phyloP scores from a whole-genome alignment of 176 grass and related monocot species.

The Coix lacrymajobi region DNA sequence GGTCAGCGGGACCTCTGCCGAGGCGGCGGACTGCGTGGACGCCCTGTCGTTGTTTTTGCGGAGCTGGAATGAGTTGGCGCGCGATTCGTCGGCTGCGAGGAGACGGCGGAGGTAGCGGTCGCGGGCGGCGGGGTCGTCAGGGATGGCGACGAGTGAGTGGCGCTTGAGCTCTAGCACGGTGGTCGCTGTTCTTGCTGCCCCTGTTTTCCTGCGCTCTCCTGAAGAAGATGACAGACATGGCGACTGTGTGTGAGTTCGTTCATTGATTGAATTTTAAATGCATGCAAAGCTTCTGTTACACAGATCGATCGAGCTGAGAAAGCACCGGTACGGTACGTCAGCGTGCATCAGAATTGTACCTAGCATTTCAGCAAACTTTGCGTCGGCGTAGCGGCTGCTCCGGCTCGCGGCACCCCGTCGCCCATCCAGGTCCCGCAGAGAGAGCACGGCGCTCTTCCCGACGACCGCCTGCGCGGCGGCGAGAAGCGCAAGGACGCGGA shows the following conservation, averaged over 20 bases:
- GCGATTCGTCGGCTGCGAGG: conserved; percentile 57
- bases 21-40: neutral
- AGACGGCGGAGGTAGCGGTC: conserved; percentile 39
- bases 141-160: conserved; percentile 10
- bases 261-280: neutral
- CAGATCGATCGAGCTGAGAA: neutral
- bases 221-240: conserved; percentile 1
- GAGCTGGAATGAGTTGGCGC: conserved; percentile 44
- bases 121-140: neutral
- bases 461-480: neutral
- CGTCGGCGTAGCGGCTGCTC: neutral
- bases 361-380: conserved; percentile 11
- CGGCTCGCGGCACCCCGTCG: conserved; percentile 9
- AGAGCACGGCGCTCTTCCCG: conserved; percentile 12
- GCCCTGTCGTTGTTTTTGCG: conserved; percentile 27
- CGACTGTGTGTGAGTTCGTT: neutral
- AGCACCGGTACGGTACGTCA: neutral
- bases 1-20: conserved; percentile 55
- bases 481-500: conserved; percentile 18
- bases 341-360: conserved; percentile 10
- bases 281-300: neutral
- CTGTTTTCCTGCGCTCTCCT: conserved; percentile 28
- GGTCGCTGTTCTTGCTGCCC: neutral
- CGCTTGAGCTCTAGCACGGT: conserved; percentile 66
- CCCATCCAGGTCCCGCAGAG: conserved; percentile 38